Conservation (phyloP, 768 basidiomycete species). For the Amanita rubescens region DNA sequence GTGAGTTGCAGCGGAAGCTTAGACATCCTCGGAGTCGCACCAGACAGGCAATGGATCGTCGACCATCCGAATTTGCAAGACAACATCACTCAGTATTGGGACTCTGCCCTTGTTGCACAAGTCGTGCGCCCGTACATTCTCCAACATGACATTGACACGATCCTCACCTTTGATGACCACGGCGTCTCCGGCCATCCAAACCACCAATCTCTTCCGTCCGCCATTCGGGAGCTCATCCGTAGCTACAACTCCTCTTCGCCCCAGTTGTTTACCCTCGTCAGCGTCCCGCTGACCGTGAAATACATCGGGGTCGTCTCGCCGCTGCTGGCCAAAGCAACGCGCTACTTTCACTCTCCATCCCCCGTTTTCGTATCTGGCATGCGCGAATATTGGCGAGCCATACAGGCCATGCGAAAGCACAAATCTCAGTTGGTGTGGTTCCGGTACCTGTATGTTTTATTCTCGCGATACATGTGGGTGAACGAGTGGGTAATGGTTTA, state of each 20-base stretch:
- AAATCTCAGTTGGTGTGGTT: conserved; percentile 82
- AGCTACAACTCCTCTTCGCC: conserved; percentile 18
- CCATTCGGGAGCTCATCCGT: conserved; percentile 38
- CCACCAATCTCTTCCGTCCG: conserved; percentile 63
- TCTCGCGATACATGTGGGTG: conserved; percentile 90
- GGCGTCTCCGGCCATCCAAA: conserved; percentile 88
- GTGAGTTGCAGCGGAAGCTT: conserved; percentile 61
- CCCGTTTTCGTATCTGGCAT: conserved; percentile 53
- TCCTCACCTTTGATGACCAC: conserved; percentile 73
- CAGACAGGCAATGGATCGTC: conserved; percentile 48
- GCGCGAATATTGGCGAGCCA: conserved; percentile 44
- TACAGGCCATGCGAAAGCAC: conserved; percentile 69
- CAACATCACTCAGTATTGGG: conserved; percentile 64
- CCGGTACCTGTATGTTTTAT: conserved; percentile 73
- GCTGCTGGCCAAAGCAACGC: conserved; percentile 33
- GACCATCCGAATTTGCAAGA: conserved; percentile 81
- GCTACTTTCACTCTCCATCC: background rate
- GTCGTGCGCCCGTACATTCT: conserved; percentile 53
- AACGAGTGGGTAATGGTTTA: conserved; percentile 67
- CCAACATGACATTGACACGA: conserved; percentile 57
- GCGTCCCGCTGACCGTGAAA: conserved; percentile 49
- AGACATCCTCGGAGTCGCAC: conserved; percentile 55
- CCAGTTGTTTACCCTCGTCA: conserved; percentile 52
- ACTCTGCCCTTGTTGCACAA: conserved; percentile 46
- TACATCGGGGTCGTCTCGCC: conserved; percentile 54